These are phyloP conservation scores for Lantana camara DNA, from an alignment of 257 asterid genomes.

Conservation along the genomic window DNA sequence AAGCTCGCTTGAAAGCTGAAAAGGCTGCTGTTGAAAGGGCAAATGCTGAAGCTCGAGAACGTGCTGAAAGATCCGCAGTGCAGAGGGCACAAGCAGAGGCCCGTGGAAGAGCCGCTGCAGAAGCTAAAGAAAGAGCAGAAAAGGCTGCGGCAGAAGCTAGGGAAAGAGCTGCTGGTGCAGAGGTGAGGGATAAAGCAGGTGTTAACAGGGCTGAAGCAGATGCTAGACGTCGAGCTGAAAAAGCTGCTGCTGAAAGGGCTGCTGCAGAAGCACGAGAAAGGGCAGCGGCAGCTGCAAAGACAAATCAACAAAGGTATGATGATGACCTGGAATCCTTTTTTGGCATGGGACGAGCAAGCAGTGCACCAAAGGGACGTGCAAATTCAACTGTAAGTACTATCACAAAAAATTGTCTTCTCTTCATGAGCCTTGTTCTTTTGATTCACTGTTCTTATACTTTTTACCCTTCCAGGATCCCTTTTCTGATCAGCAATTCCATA, in stretches of 20 bases:
- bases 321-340: conserved; percentile 80
- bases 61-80: conserved; percentile 78
- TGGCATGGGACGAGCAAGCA: conserved; percentile 63
- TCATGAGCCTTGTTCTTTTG: conserved; percentile 21
- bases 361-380: conserved; percentile 66
- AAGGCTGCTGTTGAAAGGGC: conserved; percentile 56
- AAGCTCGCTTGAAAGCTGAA: conserved; percentile 54
- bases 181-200: conserved; percentile 54
- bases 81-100: conserved; percentile 80
- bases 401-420: conserved; percentile 7
- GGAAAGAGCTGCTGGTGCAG: conserved; percentile 72
- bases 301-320: conserved; percentile 60
- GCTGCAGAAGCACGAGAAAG: conserved; percentile 68
- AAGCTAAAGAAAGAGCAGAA: conserved; percentile 73
- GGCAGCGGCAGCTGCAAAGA: conserved; percentile 64
- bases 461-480: conserved; percentile 52
- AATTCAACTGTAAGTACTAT: conserved; percentile 56
- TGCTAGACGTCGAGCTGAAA: conserved; percentile 66
- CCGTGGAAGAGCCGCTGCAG: conserved; percentile 81
- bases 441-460: conserved; percentile 10
- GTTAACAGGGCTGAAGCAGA: conserved; percentile 56
- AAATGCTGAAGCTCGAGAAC: conserved; percentile 65
- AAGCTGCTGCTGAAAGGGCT: conserved; percentile 70
- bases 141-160: conserved; percentile 55
- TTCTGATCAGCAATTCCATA: conserved; percentile 56